phyloP scores from a whole-genome alignment of 2,329 filamentous ascomycete genomes.

The Leptodontidium sp. region DNA sequence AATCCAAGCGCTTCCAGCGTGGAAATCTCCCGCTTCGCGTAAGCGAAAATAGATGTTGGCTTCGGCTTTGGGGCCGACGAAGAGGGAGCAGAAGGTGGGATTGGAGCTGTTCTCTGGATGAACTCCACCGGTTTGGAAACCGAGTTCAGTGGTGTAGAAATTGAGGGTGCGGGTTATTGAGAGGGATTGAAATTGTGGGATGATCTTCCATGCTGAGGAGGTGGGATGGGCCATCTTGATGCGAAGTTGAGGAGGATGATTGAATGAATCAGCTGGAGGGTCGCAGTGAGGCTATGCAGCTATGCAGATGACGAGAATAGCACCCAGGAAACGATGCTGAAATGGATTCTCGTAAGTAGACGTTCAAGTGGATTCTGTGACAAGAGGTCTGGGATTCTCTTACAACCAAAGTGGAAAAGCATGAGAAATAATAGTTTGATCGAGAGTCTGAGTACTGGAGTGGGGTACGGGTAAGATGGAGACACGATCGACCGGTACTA shows the following conservation, averaged over 20 bases:
- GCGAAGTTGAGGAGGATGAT: not conserved
- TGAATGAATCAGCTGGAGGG: no score
- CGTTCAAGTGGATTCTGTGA: no score
- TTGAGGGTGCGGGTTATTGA: not conserved
- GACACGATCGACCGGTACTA: not conserved
- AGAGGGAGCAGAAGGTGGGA: slow-evolving; percentile 1
- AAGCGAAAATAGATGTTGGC: slow-evolving; percentile 12
- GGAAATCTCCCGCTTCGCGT: not conserved
- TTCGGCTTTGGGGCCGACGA: not conserved
- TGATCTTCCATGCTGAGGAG: slow-evolving; percentile 14
- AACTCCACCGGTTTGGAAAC: slow-evolving; percentile 6
- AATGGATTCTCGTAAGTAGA: no score
- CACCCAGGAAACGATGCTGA: no score
- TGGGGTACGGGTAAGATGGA: slow-evolving; percentile 2
- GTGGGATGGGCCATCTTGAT: slow-evolving; percentile 8
- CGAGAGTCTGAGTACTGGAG: not conserved
- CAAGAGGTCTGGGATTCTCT: no score
- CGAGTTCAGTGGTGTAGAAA: slow-evolving; percentile 10
- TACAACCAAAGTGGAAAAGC: not conserved
- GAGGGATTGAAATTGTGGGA: not conserved
- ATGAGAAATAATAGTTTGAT: not conserved
- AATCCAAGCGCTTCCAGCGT: not conserved
- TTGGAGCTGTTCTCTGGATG: not conserved
- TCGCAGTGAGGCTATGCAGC: no score
- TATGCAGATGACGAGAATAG: no score